Conservation (phyloP, 306 rosid species). For the Trifolium subterraneum region DNA sequence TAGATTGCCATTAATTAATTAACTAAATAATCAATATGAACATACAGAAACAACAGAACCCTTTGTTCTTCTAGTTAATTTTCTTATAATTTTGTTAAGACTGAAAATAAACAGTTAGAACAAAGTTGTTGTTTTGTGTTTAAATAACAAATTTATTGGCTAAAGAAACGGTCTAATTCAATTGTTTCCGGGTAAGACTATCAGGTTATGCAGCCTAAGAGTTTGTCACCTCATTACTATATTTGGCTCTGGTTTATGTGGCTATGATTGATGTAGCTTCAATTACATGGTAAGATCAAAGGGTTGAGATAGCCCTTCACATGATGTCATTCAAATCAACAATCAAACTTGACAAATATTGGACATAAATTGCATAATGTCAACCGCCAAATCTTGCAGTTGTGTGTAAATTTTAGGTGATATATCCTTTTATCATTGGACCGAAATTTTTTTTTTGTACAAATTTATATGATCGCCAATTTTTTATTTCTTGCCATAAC, state of each 20-base stretch:
- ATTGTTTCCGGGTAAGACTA: neutral
- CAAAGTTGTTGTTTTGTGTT: constrained; percentile 6
- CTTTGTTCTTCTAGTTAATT: neutral
- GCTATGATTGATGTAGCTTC: constrained; percentile 31
- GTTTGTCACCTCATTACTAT: neutral
- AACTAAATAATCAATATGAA: neutral
- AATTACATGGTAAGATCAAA: constrained; percentile 11
- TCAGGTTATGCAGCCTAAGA: neutral
- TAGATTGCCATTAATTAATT: constrained; percentile 49
- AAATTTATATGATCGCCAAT: too few relatives aligned
- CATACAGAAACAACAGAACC: neutral
- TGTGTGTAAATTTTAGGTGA: too few relatives aligned
- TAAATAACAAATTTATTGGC: constrained; percentile 50
- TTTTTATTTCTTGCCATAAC: too few relatives aligned
- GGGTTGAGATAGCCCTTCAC: neutral
- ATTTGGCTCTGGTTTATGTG: constrained; percentile 38
- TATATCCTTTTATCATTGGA: too few relatives aligned
- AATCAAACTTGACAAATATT: neutral
- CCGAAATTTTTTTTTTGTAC: too few relatives aligned
- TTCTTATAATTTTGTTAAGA: constrained; percentile 2
- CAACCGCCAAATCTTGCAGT: too few relatives aligned
- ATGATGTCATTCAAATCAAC: neutral
- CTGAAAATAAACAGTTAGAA: constrained; percentile 10
- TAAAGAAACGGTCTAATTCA: constrained; percentile 46
- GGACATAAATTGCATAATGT: neutral